Evolutionary conservation across 2,329 filamentous ascomycete genomes (phyloP).

Genomic region (Elsinoe arachidis): DNA sequence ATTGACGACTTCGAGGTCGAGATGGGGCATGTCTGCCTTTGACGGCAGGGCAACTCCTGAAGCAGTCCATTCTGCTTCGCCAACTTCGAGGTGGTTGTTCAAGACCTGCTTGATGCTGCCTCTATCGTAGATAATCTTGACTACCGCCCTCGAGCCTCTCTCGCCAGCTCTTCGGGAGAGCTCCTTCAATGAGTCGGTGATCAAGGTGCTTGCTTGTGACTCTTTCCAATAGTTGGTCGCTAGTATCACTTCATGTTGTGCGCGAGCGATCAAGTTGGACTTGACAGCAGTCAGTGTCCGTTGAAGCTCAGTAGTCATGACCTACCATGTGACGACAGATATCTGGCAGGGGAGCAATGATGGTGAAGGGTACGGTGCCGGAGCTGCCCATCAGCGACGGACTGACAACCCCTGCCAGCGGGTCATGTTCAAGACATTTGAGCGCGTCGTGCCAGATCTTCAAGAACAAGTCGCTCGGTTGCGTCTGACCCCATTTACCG

Average conservation of each 20-base stretch:
- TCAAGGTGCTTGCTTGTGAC: constrained; percentile 56
- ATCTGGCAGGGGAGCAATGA: constrained; percentile 62
- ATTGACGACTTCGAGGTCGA: constrained; percentile 66
- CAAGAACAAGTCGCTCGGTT: constrained; percentile 61
- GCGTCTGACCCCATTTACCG: constrained; percentile 56
- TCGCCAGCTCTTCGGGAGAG: constrained; percentile 56
- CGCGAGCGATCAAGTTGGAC: constrained; percentile 65
- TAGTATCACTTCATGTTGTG: constrained; percentile 63
- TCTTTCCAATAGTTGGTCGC: constrained; percentile 70
- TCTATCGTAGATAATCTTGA: constrained; percentile 70
- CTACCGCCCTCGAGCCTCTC: constrained; percentile 49
- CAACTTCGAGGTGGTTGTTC: constrained; percentile 56
- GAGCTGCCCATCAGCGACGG: constrained; percentile 52
- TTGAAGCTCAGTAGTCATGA: neutral
- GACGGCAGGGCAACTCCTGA: constrained; percentile 50
- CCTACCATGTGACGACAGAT: constrained; percentile 57
- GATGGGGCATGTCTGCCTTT: constrained; percentile 57
- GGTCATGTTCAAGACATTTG: constrained; percentile 45
- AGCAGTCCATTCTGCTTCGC: constrained; percentile 49
- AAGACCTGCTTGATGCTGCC: constrained; percentile 55
- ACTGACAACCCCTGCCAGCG: constrained; percentile 45
- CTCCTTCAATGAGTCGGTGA: constrained; percentile 61
- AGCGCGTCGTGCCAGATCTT: constrained; percentile 59
- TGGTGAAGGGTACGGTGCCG: constrained; percentile 58
- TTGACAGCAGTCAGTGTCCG: neutral